Base-by-base conservation (phyloP, 208 protist genomes). In the Acanthamoeba triangularis region DNA sequence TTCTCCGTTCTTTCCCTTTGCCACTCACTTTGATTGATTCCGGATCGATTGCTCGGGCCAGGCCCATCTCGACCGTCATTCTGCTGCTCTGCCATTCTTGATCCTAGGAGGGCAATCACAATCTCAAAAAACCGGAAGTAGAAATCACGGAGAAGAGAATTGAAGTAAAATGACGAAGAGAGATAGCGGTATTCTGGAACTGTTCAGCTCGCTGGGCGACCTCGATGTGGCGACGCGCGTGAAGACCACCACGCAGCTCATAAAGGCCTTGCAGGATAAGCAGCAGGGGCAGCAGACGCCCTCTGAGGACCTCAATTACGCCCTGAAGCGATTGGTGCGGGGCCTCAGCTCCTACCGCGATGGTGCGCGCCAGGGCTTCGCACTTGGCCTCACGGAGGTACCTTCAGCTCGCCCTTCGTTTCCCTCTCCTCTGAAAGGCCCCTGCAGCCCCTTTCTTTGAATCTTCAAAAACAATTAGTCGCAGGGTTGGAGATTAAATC, bases 291-390 rank as follows among this genome's bases (percentile, higher is more conserved):
- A 33, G 63, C 41, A 92, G 25, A 80, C 23, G 37, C 33, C 59
- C 35, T 94, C 90, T 18, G 90, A 95, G 30, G 76, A 95, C 23
- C 56, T 95, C 25, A 82, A 44, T 7, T 95, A 95, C 35, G 16
- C 92, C 8, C 56, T 95, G 10, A 82, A 87, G 92, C 92, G 92
- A 76, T 69, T 95, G 49, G 76, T 95, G 13, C 49, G 92, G 16
- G 92, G 92, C 13, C 74, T 95, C 25, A 69, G 54, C 37, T 95
- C 92, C 37, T 95, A 82, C 74, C 44, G 92, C n/a, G 92, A 95
- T 88, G 92, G 33, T 33, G 92, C 92, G 25, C 69, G 92, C 16
- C 92, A 95, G 54, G 92, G 92, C n/a, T 95, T 88, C 85, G 92
- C 92, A 23, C 37, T 87, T 5, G 56, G 35, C 35, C 92, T 95